Evolutionary conservation across 768 basidiomycete genomes (phyloP), one percentile per base, ranked within the genome.

Genomic region (Cubamyces lactineus): DNA sequence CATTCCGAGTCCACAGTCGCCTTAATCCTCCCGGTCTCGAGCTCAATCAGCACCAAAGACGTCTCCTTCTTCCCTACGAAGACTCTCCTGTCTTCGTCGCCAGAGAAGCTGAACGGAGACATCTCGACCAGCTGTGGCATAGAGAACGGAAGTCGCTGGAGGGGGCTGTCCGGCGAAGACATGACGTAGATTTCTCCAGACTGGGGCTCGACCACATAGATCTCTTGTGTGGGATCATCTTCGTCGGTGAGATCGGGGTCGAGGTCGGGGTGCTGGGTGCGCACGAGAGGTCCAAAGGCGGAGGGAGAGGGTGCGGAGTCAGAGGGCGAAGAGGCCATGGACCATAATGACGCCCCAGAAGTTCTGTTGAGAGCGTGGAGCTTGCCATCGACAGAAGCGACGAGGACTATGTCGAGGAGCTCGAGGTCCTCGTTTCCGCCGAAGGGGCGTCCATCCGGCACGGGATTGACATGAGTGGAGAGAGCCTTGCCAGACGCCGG

Each of bases 1-100:
- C 92, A 92, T 63, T 89, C 91, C 0, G 89, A 82, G 63, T 86
- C 87, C 34, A 92, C 77, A 0, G 86, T 85, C 3, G 86, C 87
- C 74, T 88, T 92, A 58, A 96, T 81, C 69, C 80, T 84, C 0
- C 94, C 94, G 0, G 92, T 92, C 72, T 91, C 86, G 53, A 94
- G 73, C 68, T 92, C 88, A 2, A 93, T 78, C 49, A 91, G 73
- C 34, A 93, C 68, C 45, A 93, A 74, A 0, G 91, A 92, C 0
- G 94, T 96, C 73, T 95, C 90, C 75, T 97, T 97, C 72, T 85
- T 84, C 9, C 95, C 96, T 2, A 95, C 88, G 71, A 99, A 99
- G 19, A 92, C 81, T 40, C 91, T 84, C 11, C 78, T 78, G 51
- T 86, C 85, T 2, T 86, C 82, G 38, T 86, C 85, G 21, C 81